Percentiles rank a stretch among this genome's conserved stretches.
Evolutionary conservation across 805 yeast genomes (phyloP).

Genomic region (Wickerhamomyces bisporus): DNA sequence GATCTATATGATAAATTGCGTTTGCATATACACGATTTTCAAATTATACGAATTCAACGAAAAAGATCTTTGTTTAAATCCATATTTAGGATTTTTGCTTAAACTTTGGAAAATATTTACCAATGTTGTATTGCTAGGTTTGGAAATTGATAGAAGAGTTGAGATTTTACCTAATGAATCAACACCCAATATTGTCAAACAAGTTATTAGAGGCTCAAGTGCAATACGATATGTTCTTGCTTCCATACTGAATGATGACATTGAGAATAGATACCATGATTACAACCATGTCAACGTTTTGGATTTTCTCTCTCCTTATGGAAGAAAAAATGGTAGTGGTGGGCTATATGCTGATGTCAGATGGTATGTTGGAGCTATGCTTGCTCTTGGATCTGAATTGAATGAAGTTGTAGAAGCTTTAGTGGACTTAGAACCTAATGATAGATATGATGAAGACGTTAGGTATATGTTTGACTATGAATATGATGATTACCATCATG

Average conservation of each 20-base stretch:
- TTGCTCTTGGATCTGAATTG: conserved; percentile 41
- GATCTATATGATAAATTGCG: conserved; percentile 39
- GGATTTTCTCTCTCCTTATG: conserved; percentile 63
- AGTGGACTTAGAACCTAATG: conserved; percentile 53
- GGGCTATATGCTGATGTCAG: conserved; percentile 54
- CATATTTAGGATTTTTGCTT: conserved; percentile 53
- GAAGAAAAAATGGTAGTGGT: conserved; percentile 56
- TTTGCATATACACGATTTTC: conserved; percentile 38
- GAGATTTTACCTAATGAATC: conserved; percentile 29
- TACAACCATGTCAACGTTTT: conserved; percentile 51
- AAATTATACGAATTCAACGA: conserved; percentile 32
- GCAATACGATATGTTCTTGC: conserved; percentile 61
- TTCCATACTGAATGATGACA: conserved; percentile 48
- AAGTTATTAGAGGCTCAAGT: conserved; percentile 55
- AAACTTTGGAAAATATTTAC: conserved; percentile 67
- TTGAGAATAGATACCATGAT: conserved; percentile 44
- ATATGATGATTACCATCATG: conserved; percentile 37
- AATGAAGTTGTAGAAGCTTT: conserved; percentile 49
- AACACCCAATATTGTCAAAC: conserved; percentile 43
- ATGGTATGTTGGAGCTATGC: conserved; percentile 50
- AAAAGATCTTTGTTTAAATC: conserved; percentile 47
- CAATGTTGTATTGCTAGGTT: conserved; percentile 49
- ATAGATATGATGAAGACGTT: conserved; percentile 64
- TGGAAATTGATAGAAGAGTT: conserved; percentile 52
- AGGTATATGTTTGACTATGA: conserved; percentile 57